These are phyloP conservation scores for Mikania micrantha DNA, from an alignment of 129 eudicot genomes.

Conservation along the genomic window DNA sequence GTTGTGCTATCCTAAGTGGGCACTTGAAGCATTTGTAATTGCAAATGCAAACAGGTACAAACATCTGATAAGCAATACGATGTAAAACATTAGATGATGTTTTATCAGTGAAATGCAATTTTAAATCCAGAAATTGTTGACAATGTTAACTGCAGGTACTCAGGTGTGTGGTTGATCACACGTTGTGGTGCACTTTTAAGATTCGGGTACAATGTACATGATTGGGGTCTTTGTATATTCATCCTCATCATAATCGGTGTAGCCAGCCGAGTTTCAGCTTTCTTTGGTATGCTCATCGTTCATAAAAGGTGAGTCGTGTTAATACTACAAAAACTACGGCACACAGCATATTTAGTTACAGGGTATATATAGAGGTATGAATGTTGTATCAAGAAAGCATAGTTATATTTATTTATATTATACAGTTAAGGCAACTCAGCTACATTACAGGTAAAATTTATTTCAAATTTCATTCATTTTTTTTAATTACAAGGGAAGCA, in stretches of 20 bases:
- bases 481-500: neutral
- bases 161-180: conserved; percentile 75
- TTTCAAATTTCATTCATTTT: conserved; percentile 12
- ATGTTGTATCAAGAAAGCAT: conserved; percentile 11
- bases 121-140: neutral
- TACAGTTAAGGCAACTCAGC: neutral
- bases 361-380: neutral
- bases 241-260: conserved; percentile 48
- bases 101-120: neutral
- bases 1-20: conserved; percentile 88
- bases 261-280: conserved; percentile 48
- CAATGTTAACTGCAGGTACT: conserved; percentile 42
- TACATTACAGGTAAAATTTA: neutral
- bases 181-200: conserved; percentile 60
- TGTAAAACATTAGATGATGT: neutral
- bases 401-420: conserved; percentile 11
- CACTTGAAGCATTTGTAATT: conserved; percentile 83
- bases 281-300: conserved; percentile 52
- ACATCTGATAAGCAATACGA: neutral
- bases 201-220: conserved; percentile 45
- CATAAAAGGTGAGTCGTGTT: conserved; percentile 45
- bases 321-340: neutral
- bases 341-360: neutral
- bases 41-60: conserved; percentile 76
- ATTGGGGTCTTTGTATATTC: conserved; percentile 52